These are phyloP conservation scores for Diplogelasinospora grovesii DNA, from an alignment of 495 filamentous ascomycete genomes.

Conservation along the genomic window DNA sequence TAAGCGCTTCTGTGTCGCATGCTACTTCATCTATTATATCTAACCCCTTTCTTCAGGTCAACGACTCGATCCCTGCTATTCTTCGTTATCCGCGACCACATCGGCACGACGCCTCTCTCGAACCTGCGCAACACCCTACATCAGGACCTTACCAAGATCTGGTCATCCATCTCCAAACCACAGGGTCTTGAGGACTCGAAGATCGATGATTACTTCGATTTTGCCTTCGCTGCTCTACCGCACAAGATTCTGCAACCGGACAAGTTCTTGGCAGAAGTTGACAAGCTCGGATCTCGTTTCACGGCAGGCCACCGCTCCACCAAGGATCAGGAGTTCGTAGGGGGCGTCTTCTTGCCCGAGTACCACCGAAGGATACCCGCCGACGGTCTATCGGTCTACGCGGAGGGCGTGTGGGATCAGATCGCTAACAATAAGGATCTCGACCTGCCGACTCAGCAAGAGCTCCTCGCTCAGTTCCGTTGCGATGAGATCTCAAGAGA, in stretches of 20 bases:
- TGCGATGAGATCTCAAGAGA: constrained; percentile 94
- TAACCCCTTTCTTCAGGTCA: constrained; percentile 45
- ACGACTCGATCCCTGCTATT: constrained; percentile 90
- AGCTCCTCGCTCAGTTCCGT: constrained; percentile 91
- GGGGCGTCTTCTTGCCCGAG: constrained; percentile 81
- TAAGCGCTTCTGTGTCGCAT: constrained; percentile 36
- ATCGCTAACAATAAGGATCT: constrained; percentile 98
- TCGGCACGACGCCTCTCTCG: constrained; percentile 80
- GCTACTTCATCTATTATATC: background rate
- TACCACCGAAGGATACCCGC: constrained; percentile 95
- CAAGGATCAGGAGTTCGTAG: constrained; percentile 64
- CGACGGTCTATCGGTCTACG: constrained; percentile 89
- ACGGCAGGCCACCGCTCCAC: constrained; percentile 65
- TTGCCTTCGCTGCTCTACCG: constrained; percentile 89
- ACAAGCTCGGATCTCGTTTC: constrained; percentile 75
- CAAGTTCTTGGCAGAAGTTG: constrained; percentile 75
- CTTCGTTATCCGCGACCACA: constrained; percentile 96
- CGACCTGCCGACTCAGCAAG: constrained; percentile 94
- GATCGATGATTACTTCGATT: constrained; percentile 97
- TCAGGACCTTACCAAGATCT: constrained; percentile 84
- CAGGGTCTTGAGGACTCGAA: constrained; percentile 77
- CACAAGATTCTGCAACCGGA: constrained; percentile 96
- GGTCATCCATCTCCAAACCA: constrained; percentile 87
- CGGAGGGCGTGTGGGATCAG: constrained; percentile 92
- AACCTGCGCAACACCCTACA: constrained; percentile 86